These are phyloP conservation scores for Lepidium africanum DNA, from an alignment of 345 rosid genomes.

Conservation along the genomic window DNA sequence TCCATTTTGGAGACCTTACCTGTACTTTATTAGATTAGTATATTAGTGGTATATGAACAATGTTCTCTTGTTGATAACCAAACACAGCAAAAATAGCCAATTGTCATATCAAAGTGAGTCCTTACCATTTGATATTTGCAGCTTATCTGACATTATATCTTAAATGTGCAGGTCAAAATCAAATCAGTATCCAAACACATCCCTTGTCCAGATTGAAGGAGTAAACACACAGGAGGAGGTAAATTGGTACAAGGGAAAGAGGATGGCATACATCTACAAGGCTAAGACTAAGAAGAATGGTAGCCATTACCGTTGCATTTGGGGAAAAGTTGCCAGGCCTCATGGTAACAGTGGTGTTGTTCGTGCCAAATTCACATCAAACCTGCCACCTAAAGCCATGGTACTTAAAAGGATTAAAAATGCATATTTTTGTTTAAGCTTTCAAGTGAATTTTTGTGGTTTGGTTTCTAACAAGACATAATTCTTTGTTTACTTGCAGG, in stretches of 20 bases:
- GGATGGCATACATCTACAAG: slow-evolving; percentile 54
- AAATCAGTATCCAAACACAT: slow-evolving; percentile 68
- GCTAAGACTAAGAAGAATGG: slow-evolving; percentile 50
- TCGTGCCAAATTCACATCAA: slow-evolving; percentile 62
- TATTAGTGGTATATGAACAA: too few relatives aligned
- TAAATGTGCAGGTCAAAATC: slow-evolving; percentile 48
- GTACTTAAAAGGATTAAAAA: slow-evolving; percentile 14
- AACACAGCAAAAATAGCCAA: too few relatives aligned
- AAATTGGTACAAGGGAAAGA: slow-evolving; percentile 49
- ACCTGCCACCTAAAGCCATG: slow-evolving; percentile 68
- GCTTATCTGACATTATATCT: background rate
- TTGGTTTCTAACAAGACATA: background rate
- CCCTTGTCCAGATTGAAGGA: slow-evolving; percentile 61
- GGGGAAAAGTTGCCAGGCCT: slow-evolving; percentile 64
- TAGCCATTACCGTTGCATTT: slow-evolving; percentile 48
- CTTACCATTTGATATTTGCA: background rate
- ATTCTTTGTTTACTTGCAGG: slow-evolving; percentile 23
- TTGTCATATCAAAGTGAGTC: background rate
- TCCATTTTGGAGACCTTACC: too few relatives aligned
- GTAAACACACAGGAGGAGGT: slow-evolving; percentile 54
- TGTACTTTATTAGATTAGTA: background rate
- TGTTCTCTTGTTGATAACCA: too few relatives aligned
- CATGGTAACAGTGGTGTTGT: slow-evolving; percentile 72
- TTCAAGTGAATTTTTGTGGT: background rate
- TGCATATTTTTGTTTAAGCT: background rate